Evolutionary conservation across 192 early-diverging fungal species (phyloP).

Genomic region (Backusella circina): DNA sequence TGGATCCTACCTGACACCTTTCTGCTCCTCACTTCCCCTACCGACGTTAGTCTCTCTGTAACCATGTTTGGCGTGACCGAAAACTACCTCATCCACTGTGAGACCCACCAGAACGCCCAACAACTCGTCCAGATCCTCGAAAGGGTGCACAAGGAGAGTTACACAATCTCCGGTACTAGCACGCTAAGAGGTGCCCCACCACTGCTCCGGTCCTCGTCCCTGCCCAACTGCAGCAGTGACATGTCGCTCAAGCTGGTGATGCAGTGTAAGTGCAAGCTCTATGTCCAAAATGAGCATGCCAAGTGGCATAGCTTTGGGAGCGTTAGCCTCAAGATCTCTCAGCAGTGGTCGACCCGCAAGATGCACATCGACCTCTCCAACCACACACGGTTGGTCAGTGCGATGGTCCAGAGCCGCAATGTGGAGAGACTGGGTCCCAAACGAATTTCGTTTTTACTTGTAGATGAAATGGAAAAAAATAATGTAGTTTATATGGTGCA

Average conservation of each 20-base stretch:
- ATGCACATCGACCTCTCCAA: constrained; percentile 44
- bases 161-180: constrained; percentile 22
- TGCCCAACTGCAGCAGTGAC: not conserved
- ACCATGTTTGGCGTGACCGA: constrained; percentile 35
- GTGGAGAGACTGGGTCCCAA: constrained; percentile 46
- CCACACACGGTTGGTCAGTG: constrained; percentile 35
- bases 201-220: not conserved
- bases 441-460: constrained; percentile 46
- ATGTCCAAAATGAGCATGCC: constrained; percentile 50
- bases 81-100: constrained; percentile 44
- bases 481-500: constrained; percentile 55
- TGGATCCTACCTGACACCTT: constrained; percentile 49
- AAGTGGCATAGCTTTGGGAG: constrained; percentile 49
- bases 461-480: constrained; percentile 40
- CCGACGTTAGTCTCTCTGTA: constrained; percentile 44
- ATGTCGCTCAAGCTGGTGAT: constrained; percentile 27
- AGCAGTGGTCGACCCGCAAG: constrained; percentile 44
- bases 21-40: constrained; percentile 35
- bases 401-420: constrained; percentile 47
- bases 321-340: constrained; percentile 40
- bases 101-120: constrained; percentile 31
- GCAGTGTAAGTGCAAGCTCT: constrained; percentile 47
- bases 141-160: constrained; percentile 21
- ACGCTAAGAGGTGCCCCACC: constrained; percentile 12
- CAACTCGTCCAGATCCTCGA: constrained; percentile 30